Percentiles rank a stretch among this genome's conserved stretches.
Evolutionary conservation across 2,329 filamentous ascomycete genomes (phyloP).

Genomic region (Alternaria atra): DNA sequence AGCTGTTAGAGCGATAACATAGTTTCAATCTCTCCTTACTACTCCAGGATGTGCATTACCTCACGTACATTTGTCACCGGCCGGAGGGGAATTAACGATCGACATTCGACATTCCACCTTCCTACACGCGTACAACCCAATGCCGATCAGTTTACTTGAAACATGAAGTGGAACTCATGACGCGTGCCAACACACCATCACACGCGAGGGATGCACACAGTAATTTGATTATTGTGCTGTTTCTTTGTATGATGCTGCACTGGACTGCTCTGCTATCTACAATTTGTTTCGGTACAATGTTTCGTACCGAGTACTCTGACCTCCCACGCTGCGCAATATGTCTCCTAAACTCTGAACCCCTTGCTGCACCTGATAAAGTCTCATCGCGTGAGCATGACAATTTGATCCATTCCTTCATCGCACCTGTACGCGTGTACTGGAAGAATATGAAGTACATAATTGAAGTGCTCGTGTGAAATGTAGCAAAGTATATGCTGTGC

Average conservation of each 20-base stretch:
- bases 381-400: constrained; percentile 8
- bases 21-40: neutral
- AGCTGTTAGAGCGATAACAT: constrained; percentile 59
- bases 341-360: constrained; percentile 8
- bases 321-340: constrained; percentile 2
- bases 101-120: neutral
- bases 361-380: constrained; percentile 5
- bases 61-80: neutral
- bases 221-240: neutral
- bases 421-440: neutral
- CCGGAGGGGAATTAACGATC: neutral
- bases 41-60: neutral
- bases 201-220: neutral
- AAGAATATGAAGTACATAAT: neutral
- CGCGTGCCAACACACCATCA: neutral
- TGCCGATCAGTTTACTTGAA: constrained; percentile 4
- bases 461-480: neutral
- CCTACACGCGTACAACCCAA: neutral
- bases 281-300: constrained; percentile 10
- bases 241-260: constrained; percentile 4
- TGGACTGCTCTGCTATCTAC: neutral
- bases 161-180: neutral
- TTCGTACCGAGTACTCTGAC: neutral
- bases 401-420: constrained; percentile 1
- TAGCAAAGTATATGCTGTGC: neutral